A percentile compares a stretch with the other conserved stretches of the same genome.
phyloP scores from a whole-genome alignment of 257 asterid genomes.

The Catharanthus roseus region DNA sequence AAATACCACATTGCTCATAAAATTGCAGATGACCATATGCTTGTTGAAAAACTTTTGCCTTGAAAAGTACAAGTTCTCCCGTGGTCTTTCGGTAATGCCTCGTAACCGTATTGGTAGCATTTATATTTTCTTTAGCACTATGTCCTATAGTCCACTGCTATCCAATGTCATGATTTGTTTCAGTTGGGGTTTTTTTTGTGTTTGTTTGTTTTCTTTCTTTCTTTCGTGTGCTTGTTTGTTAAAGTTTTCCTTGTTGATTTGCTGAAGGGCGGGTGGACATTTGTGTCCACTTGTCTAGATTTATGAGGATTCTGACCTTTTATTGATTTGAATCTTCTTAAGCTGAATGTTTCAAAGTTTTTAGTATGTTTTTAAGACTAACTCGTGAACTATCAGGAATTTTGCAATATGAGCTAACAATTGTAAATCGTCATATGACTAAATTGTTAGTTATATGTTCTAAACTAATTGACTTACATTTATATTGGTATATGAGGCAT shows the following conservation, averaged over 20 bases:
- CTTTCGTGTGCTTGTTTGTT: background rate
- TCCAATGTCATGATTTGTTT: background rate
- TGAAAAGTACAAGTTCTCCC: conserved; percentile 61
- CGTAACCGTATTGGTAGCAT: background rate
- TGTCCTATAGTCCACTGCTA: background rate
- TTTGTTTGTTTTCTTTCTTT: too few relatives aligned
- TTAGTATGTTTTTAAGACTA: background rate
- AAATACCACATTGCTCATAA: background rate
- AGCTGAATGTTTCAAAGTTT: background rate
- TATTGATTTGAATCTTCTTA: background rate
- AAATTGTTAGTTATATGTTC: too few relatives aligned
- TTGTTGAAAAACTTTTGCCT: conserved; percentile 86
- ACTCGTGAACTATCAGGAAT: background rate
- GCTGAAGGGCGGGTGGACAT: background rate
- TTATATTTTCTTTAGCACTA: background rate
- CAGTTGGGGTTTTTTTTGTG: background rate
- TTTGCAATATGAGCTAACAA: background rate
- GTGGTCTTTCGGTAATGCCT: conserved; percentile 63
- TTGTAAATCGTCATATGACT: background rate
- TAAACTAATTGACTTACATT: too few relatives aligned
- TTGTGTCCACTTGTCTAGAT: background rate
- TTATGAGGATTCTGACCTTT: background rate
- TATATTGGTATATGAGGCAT: too few relatives aligned
- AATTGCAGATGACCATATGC: conserved; percentile 60
- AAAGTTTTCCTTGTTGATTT: background rate